Conservation (phyloP, 225 moss, liverwort and hornwort genomes). For the Polytrichum formosum region DNA sequence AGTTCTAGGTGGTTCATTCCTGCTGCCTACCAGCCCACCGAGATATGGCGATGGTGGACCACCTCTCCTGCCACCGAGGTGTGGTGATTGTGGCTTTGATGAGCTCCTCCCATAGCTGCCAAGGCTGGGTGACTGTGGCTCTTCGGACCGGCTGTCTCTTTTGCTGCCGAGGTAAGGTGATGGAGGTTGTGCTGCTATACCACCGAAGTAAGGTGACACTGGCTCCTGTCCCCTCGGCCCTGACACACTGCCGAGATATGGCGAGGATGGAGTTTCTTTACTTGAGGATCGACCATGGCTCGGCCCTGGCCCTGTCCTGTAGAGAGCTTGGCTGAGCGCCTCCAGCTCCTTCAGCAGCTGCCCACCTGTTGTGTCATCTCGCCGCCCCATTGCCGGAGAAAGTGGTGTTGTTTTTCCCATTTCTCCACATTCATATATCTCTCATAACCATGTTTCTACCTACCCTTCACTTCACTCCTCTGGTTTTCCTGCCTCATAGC, state of each 20-base stretch:
- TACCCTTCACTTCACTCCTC: too few relatives aligned
- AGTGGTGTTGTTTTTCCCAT: constrained; percentile 39
- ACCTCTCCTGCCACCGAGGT: constrained; percentile 16
- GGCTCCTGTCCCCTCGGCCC: constrained; percentile 20
- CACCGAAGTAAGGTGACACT: constrained; percentile 21
- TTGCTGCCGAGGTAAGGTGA: not conserved
- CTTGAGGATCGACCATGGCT: constrained; percentile 24
- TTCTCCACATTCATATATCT: not conserved
- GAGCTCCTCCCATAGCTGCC: constrained; percentile 5
- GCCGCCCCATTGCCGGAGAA: constrained; percentile 29
- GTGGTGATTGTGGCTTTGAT: constrained; percentile 18
- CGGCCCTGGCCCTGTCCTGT: constrained; percentile 36
- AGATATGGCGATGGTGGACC: constrained; percentile 2
- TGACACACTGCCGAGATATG: constrained; percentile 15
- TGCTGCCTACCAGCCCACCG: constrained; percentile 9
- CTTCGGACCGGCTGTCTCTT: not conserved
- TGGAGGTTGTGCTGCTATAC: constrained; percentile 8
- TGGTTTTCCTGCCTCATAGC: too few relatives aligned
- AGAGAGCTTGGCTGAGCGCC: constrained; percentile 38
- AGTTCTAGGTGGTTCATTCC: constrained; percentile 16
- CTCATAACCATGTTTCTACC: not conserved
- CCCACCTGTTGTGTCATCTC: constrained; percentile 29
- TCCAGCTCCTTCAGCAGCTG: constrained; percentile 48
- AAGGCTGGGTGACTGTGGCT: not conserved
- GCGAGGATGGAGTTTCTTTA: constrained; percentile 30